These are phyloP conservation scores for Saccharomyces mikatae DNA, from an alignment of 805 yeast species.

Conservation along the genomic window DNA sequence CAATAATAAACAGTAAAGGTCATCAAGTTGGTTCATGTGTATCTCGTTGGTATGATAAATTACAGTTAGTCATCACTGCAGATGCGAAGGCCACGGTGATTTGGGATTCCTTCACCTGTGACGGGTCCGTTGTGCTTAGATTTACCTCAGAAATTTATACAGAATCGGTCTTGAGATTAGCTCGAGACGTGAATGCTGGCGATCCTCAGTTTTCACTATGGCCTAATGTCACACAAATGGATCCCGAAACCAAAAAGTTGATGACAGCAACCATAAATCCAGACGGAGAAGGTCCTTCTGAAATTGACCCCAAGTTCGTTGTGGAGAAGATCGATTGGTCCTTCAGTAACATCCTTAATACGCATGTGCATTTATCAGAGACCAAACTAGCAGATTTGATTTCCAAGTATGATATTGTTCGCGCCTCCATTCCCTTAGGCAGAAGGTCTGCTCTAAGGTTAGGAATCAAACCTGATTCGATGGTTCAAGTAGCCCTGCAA, in stretches of 20 bases:
- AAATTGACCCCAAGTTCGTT: slow-evolving; percentile 9
- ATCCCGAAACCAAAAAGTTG: slow-evolving; percentile 2
- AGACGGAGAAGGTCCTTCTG: slow-evolving; percentile 1
- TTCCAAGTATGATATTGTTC: slow-evolving; percentile 68
- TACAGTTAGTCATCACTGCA: slow-evolving; percentile 74
- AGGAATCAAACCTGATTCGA: slow-evolving; percentile 83
- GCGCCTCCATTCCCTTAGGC: slow-evolving; percentile 69
- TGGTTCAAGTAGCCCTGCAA: slow-evolving; percentile 84
- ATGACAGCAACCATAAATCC: background rate
- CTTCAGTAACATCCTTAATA: slow-evolving; percentile 31
- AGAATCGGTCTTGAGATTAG: slow-evolving; percentile 78
- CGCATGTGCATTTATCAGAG: slow-evolving; percentile 69
- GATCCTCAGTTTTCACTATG: slow-evolving; percentile 33
- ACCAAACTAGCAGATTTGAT: slow-evolving; percentile 82
- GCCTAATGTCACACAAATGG: slow-evolving; percentile 20
- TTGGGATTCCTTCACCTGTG: slow-evolving; percentile 87
- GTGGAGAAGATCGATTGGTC: slow-evolving; percentile 31
- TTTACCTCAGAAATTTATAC: slow-evolving; percentile 86
- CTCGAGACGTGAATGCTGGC: slow-evolving; percentile 65
- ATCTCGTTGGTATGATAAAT: slow-evolving; percentile 88
- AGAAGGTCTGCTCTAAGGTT: slow-evolving; percentile 64
- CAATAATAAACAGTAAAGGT: slow-evolving; percentile 60
- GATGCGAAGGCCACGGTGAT: slow-evolving; percentile 86
- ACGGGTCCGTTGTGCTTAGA: slow-evolving; percentile 84
- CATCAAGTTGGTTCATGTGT: slow-evolving; percentile 88